Percentiles rank a stretch among this genome's conserved stretches.
phyloP scores from a whole-genome alignment of 305 asterid genomes.

The Fraxinus sp. region DNA sequence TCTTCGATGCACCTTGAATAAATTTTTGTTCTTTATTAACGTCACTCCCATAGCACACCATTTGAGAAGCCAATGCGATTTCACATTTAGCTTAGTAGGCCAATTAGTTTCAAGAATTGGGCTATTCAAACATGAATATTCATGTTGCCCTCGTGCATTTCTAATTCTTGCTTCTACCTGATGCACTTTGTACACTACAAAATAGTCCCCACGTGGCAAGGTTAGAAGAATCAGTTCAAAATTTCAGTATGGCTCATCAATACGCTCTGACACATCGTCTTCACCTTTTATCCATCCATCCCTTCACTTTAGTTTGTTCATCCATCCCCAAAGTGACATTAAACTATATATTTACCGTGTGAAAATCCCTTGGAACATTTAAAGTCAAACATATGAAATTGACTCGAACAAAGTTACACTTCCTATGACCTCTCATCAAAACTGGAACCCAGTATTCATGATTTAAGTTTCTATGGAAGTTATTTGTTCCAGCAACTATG shows the following conservation, averaged over 20 bases:
- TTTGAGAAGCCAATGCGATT: background rate
- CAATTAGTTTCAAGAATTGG: background rate
- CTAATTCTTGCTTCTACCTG: background rate
- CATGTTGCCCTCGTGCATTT: background rate
- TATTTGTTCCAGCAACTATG: background rate
- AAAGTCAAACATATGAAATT: background rate
- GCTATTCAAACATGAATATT: background rate
- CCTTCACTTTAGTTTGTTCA: background rate
- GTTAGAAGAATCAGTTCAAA: background rate
- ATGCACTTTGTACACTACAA: background rate
- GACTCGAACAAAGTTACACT: background rate
- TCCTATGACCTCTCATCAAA: background rate
- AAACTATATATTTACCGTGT: background rate
- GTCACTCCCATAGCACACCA: background rate
- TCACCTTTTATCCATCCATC: background rate
- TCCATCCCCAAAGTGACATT: background rate
- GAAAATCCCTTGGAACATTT: background rate
- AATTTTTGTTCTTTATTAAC: background rate
- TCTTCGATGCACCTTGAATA: constrained; percentile 2
- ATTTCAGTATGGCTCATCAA: background rate
- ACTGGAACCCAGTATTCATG: background rate
- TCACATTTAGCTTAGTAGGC: background rate
- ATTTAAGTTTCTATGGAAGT: background rate
- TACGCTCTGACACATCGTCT: background rate
- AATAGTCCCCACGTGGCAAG: background rate